A percentile compares a stretch with the other conserved stretches of the same genome.
Conservation (phyloP, 192 early-diverging fungal species). For the Funneliformis geosporum region DNA sequence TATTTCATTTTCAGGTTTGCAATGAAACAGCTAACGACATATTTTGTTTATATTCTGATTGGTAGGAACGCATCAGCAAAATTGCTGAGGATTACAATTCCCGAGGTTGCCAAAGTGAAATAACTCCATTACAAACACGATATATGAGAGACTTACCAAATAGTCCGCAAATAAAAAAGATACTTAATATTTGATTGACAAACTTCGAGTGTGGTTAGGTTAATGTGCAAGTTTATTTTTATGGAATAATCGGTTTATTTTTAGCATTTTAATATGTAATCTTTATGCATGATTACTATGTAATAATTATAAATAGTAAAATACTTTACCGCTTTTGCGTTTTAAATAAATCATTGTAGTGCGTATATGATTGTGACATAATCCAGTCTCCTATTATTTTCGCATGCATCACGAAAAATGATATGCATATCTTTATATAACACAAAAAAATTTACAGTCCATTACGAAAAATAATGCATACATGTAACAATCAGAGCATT, state of each 20-base stretch:
- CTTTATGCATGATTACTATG: not conserved
- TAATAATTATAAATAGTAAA: not conserved
- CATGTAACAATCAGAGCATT: not conserved
- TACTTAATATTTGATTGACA: not conserved
- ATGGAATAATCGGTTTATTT: constrained; percentile 3
- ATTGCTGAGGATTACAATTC: not conserved
- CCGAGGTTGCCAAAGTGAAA: not conserved
- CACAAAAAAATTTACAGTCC: not conserved
- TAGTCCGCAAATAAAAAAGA: not conserved
- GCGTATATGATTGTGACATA: not conserved
- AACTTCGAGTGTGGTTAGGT: not conserved
- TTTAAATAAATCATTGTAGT: not conserved
- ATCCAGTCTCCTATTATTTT: no score
- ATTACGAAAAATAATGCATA: not conserved
- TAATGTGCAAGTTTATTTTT: constrained; percentile 13
- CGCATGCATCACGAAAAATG: no score
- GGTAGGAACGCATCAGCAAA: constrained; percentile 4
- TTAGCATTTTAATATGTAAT: constrained; percentile 4
- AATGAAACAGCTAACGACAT: not conserved
- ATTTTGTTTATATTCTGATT: constrained; percentile 12
- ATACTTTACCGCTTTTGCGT: no score
- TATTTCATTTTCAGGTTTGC: constrained; percentile 10
- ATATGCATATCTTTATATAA: no score
- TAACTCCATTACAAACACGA: not conserved
- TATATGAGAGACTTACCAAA: not conserved